Evolutionary conservation across 2,329 filamentous ascomycete genomes (phyloP).

Genomic region (Clonostachys rosea): DNA sequence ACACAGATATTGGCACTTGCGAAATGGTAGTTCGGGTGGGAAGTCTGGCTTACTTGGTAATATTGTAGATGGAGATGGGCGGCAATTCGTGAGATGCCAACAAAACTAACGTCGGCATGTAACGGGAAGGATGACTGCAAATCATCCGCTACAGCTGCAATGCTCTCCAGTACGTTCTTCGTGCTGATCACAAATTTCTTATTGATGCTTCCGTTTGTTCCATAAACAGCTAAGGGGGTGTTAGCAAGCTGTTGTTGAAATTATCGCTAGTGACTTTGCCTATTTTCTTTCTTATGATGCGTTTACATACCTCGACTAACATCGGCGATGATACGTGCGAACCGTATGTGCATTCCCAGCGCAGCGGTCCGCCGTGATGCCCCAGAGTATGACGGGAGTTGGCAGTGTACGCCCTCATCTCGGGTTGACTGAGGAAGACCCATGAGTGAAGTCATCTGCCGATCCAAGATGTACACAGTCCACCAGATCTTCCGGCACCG

Average conservation of each 20-base stretch:
- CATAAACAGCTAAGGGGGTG: conserved; percentile 16
- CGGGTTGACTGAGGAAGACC: conserved; percentile 41
- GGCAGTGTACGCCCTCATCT: conserved; percentile 43
- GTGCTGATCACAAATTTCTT: conserved; percentile 21
- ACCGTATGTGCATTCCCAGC: conserved; percentile 23
- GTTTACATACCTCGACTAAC: conserved; percentile 6
- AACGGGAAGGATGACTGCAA: conserved; percentile 20
- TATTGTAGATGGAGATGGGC: conserved; percentile 23
- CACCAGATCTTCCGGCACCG: conserved; percentile 46
- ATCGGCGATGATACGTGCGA: conserved; percentile 19
- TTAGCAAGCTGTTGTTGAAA: no score
- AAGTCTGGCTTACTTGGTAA: conserved; percentile 15
- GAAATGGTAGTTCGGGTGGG: no score
- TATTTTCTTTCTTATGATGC: no score
- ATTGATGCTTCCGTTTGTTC: conserved; percentile 18
- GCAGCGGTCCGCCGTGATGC: conserved; percentile 15
- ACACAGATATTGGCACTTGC: not conserved
- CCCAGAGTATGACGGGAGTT: conserved; percentile 21
- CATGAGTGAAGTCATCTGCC: conserved; percentile 49
- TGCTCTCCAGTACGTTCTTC: conserved; percentile 17
- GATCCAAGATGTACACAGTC: conserved; percentile 47
- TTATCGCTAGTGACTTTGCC: no score
- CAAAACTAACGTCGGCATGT: conserved; percentile 13
- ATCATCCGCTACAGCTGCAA: conserved; percentile 20
- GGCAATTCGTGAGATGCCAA: conserved; percentile 23